Conservation (phyloP, 345 rosid species). For the Brassica incana region DNA sequence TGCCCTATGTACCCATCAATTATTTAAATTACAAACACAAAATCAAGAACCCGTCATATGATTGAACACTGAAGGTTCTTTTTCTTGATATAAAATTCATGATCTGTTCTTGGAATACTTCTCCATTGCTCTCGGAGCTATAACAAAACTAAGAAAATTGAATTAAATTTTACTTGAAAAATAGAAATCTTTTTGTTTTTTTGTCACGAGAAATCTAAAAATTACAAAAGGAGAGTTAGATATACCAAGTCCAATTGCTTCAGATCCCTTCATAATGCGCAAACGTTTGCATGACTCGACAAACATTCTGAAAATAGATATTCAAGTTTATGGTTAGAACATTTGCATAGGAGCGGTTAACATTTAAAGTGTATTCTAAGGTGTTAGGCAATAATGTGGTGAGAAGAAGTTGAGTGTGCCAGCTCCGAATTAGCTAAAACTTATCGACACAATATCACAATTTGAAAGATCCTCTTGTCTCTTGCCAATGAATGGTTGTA, state of each 20-base stretch:
- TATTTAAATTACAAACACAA: constrained; percentile 36
- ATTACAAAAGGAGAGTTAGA: background rate
- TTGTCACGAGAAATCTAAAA: background rate
- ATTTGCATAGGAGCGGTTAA: constrained; percentile 10
- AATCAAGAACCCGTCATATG: constrained; percentile 28
- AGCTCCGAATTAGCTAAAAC: constrained; percentile 33
- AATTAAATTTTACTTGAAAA: background rate
- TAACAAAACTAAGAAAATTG: constrained; percentile 1
- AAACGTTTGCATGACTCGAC: constrained; percentile 92
- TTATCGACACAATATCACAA: constrained; percentile 20
- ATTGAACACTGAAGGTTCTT: constrained; percentile 27
- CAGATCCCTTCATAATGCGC: constrained; percentile 95
- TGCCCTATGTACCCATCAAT: constrained; percentile 37
- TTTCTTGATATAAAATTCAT: background rate
- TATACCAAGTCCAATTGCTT: constrained; percentile 91
- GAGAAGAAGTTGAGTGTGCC: constrained; percentile 27
- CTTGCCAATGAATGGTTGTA: constrained; percentile 43
- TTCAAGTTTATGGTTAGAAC: constrained; percentile 24
- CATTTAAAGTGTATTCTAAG: constrained; percentile 22
- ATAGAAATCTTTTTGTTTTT: no score
- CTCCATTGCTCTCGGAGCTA: constrained; percentile 43
- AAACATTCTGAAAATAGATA: constrained; percentile 67
- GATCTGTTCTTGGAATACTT: constrained; percentile 39
- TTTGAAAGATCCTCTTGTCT: constrained; percentile 32
- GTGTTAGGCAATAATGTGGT: constrained; percentile 24